A percentile compares a stretch with the other conserved stretches of the same genome.
Conservation (phyloP, 768 basidiomycete species). For the Sutorius australiensis region DNA sequence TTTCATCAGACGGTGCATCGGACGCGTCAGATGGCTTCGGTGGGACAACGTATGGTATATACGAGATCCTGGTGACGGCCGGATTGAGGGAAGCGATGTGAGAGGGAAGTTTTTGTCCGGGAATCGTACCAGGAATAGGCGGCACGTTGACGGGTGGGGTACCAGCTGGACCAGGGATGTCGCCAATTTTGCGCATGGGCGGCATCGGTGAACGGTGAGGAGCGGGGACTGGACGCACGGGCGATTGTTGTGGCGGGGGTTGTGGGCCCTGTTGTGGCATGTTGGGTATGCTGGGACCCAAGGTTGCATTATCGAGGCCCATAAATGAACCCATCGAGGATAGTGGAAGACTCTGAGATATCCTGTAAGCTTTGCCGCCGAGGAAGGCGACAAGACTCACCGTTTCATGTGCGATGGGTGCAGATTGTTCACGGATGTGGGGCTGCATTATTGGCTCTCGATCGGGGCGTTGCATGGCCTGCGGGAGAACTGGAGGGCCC, state of each 20-base stretch:
- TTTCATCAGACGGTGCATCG: constrained; percentile 19
- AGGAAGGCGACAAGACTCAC: constrained; percentile 10
- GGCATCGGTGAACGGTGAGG: constrained; percentile 24
- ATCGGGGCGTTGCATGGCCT: constrained; percentile 22
- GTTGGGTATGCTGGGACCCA: constrained; percentile 8
- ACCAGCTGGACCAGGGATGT: constrained; percentile 10
- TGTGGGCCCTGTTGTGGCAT: constrained; percentile 23
- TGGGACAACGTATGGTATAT: constrained; percentile 22
- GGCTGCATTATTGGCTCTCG: constrained; percentile 25
- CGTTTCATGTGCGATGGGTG: constrained; percentile 24
- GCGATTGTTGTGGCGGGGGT: constrained; percentile 29
- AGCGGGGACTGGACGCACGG: constrained; percentile 15
- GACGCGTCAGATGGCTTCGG: constrained; percentile 17
- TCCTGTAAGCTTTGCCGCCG: not conserved
- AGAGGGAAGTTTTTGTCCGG: constrained; percentile 31
- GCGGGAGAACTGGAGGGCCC: constrained; percentile 38
- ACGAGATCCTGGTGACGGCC: constrained; percentile 30
- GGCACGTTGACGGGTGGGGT: constrained; percentile 18
- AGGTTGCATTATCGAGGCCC: constrained; percentile 15
- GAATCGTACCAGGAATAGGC: constrained; percentile 25
- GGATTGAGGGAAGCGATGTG: constrained; percentile 33
- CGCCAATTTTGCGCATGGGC: constrained; percentile 19
- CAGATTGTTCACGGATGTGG: constrained; percentile 24
- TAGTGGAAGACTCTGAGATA: constrained; percentile 24
- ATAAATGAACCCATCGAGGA: constrained; percentile 21